phyloP scores from a whole-genome alignment of 225 moss, liverwort and hornwort genomes.

The Polytrichum commune region DNA sequence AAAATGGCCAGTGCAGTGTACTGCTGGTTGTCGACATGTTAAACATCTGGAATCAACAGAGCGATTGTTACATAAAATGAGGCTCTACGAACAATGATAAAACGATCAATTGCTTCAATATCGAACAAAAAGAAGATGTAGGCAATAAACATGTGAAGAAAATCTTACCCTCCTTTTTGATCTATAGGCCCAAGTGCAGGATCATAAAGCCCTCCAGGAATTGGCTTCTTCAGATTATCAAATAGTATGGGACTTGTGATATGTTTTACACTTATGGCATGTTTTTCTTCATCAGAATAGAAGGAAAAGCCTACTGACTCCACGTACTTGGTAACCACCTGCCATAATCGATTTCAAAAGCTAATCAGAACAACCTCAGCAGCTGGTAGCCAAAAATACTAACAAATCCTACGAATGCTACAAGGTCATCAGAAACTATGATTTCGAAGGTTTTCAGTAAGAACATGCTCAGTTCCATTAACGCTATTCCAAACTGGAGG shows the following conservation, averaged over 20 bases:
- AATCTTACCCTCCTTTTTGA: slow-evolving; percentile 45
- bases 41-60: slow-evolving; percentile 53
- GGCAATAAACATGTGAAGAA: neutral
- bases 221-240: slow-evolving; percentile 82
- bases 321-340: slow-evolving; percentile 80
- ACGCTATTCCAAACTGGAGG: neutral
- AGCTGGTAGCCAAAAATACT: neutral
- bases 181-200: slow-evolving; percentile 82
- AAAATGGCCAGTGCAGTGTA: slow-evolving; percentile 87
- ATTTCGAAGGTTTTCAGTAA: neutral
- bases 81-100: neutral
- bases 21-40: slow-evolving; percentile 72
- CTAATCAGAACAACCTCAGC: slow-evolving; percentile 12
- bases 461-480: neutral
- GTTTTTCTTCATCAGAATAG: slow-evolving; percentile 80
- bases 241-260: slow-evolving; percentile 84
- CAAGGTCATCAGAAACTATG: neutral
- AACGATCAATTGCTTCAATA: neutral
- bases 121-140: neutral
- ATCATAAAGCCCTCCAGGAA: slow-evolving; percentile 85
- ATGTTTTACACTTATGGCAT: slow-evolving; percentile 84
- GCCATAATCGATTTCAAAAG: slow-evolving; percentile 11
- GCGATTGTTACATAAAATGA: slow-evolving; percentile 3
- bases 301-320: slow-evolving; percentile 87
- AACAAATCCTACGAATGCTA: neutral